phyloP scores from a whole-genome alignment of 2,329 filamentous ascomycete genomes.

The Neoscytalidium dimidiatum region DNA sequence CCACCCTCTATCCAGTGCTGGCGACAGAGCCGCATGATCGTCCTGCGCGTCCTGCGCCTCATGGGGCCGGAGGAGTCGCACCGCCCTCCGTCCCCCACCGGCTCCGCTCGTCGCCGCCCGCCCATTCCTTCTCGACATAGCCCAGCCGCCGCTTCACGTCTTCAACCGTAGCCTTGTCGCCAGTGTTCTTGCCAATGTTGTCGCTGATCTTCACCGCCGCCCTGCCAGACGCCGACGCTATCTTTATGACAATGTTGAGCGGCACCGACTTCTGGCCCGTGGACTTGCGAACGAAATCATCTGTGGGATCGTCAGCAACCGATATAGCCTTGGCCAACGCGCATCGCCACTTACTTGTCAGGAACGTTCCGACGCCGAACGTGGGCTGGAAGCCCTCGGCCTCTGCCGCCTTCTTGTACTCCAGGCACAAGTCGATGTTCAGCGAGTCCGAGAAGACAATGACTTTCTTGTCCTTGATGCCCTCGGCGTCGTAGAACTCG shows the following conservation, averaged over 20 bases:
- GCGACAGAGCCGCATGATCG: not conserved
- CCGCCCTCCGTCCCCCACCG: slow-evolving; percentile 64
- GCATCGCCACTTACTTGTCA: slow-evolving; percentile 65
- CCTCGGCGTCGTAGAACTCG: slow-evolving; percentile 74
- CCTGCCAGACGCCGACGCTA: slow-evolving; percentile 78
- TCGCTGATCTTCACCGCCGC: slow-evolving; percentile 88
- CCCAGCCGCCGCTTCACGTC: slow-evolving; percentile 83
- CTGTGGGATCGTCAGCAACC: slow-evolving; percentile 36
- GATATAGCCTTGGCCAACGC: slow-evolving; percentile 1
- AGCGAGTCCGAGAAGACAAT: slow-evolving; percentile 96
- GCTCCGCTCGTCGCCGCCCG: slow-evolving; percentile 77
- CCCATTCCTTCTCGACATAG: slow-evolving; percentile 84
- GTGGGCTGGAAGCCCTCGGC: slow-evolving; percentile 78
- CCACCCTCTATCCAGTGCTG: slow-evolving; percentile 6
- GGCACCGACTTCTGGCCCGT: slow-evolving; percentile 78
- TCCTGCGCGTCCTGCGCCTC: not conserved
- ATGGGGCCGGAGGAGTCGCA: not conserved
- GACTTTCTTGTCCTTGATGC: slow-evolving; percentile 77
- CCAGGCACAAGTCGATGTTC: slow-evolving; percentile 84
- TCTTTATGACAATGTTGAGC: slow-evolving; percentile 97
- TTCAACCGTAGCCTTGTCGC: slow-evolving; percentile 74
- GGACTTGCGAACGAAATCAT: slow-evolving; percentile 77
- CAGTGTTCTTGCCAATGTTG: slow-evolving; percentile 93
- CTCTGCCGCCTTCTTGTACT: slow-evolving; percentile 85
- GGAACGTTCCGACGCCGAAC: slow-evolving; percentile 92